Evolutionary conservation across 257 asterid species (phyloP).

Genomic region (Penstemon barbatus): DNA sequence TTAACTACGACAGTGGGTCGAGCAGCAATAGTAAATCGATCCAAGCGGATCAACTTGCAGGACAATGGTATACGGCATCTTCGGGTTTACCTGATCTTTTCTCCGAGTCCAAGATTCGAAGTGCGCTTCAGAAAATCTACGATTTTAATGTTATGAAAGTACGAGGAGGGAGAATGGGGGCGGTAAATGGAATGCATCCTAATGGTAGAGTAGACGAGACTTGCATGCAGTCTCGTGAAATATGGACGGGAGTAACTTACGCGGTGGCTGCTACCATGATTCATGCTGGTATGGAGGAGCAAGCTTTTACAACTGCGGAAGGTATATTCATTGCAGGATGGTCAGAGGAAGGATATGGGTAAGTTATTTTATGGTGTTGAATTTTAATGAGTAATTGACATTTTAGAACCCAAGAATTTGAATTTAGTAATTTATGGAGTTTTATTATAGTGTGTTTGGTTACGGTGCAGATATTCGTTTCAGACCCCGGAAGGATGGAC

Average conservation of each 20-base stretch:
- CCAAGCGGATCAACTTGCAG: constrained; percentile 94
- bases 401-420: too few relatives aligned
- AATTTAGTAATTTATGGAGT: too few relatives aligned
- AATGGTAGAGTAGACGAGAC: constrained; percentile 94
- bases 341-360: constrained; percentile 99
- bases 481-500: constrained; percentile 99
- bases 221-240: constrained; percentile 98
- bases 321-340: constrained; percentile 95
- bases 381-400: background rate
- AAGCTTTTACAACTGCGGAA: constrained; percentile 85
- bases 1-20: constrained; percentile 90
- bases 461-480: constrained; percentile 65
- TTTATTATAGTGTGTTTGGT: constrained; percentile 7
- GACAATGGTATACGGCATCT: constrained; percentile 95
- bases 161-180: constrained; percentile 88
- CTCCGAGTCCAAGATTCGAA: constrained; percentile 58
- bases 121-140: constrained; percentile 76
- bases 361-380: constrained; percentile 23
- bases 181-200: constrained; percentile 97
- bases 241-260: constrained; percentile 96
- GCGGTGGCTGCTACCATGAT: constrained; percentile 94
- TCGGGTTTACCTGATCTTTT: constrained; percentile 93
- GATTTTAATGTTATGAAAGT: constrained; percentile 91
- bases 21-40: constrained; percentile 91
- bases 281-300: constrained; percentile 95